Evolutionary conservation across 2,329 filamentous ascomycete genomes (phyloP).

Genomic region (Thermothelomyces thermophilus): DNA sequence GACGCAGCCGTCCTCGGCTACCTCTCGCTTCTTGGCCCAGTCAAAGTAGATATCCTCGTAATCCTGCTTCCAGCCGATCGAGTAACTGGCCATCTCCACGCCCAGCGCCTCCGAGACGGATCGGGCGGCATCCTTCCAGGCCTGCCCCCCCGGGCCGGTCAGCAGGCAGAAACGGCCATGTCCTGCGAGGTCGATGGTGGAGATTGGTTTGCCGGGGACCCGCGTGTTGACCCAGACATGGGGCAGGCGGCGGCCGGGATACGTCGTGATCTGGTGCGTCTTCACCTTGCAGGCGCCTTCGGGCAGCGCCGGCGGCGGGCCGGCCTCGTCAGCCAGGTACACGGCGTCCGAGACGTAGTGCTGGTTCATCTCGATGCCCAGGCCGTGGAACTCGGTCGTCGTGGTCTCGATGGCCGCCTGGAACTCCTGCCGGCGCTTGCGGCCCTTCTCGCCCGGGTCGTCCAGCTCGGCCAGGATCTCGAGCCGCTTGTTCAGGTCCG

Average conservation of each 20-base stretch:
- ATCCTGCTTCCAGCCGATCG: slow-evolving; percentile 52
- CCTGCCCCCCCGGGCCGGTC: slow-evolving; percentile 49
- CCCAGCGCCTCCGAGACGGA: slow-evolving; percentile 34
- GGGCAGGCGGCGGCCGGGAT: slow-evolving; percentile 53
- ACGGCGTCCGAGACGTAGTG: slow-evolving; percentile 42
- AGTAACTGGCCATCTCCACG: slow-evolving; percentile 42
- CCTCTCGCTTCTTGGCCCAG: slow-evolving; percentile 47
- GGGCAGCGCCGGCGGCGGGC: slow-evolving; percentile 19
- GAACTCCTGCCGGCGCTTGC: slow-evolving; percentile 33
- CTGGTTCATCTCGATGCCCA: slow-evolving; percentile 56
- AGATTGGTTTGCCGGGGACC: slow-evolving; percentile 39
- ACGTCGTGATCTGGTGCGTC: slow-evolving; percentile 43
- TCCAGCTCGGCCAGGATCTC: slow-evolving; percentile 37
- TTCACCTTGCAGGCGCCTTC: slow-evolving; percentile 34
- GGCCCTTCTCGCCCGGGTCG: slow-evolving; percentile 33
- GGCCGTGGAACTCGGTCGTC: slow-evolving; percentile 45
- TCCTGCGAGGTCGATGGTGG: slow-evolving; percentile 55
- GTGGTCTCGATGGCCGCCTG: slow-evolving; percentile 37
- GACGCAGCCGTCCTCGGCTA: slow-evolving; percentile 52
- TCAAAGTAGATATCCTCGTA: slow-evolving; percentile 58
- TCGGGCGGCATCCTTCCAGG: slow-evolving; percentile 46
- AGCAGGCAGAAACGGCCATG: slow-evolving; percentile 45
- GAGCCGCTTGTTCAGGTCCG: slow-evolving; percentile 34
- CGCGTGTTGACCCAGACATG: slow-evolving; percentile 56
- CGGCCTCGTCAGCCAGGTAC: slow-evolving; percentile 41